These are phyloP conservation scores for Lichenothelia convexa DNA, from an alignment of 495 filamentous ascomycete species.

Conservation along the genomic window DNA sequence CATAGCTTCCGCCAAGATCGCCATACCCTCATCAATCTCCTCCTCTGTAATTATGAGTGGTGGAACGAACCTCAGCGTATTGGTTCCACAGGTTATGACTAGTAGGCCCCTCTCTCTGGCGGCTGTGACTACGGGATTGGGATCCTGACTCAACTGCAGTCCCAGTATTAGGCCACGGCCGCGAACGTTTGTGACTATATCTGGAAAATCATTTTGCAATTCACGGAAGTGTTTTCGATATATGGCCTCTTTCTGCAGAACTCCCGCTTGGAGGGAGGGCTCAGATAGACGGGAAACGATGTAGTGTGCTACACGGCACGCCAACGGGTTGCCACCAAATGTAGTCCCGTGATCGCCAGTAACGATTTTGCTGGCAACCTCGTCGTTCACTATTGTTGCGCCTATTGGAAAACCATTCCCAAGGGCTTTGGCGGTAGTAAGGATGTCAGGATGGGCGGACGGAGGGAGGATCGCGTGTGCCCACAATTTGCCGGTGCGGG, in stretches of 20 bases:
- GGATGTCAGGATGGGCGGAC: slow-evolving; percentile 78
- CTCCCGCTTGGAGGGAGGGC: slow-evolving; percentile 40
- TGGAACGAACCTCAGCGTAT: slow-evolving; percentile 31
- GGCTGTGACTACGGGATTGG: slow-evolving; percentile 53
- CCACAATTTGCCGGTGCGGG: slow-evolving; percentile 76
- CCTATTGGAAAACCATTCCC: slow-evolving; percentile 94
- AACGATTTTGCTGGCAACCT: slow-evolving; percentile 66
- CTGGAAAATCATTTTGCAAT: slow-evolving; percentile 49
- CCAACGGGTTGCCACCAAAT: slow-evolving; percentile 89
- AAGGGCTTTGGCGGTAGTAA: slow-evolving; percentile 88
- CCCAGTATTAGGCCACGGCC: slow-evolving; percentile 75
- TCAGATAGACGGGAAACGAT: slow-evolving; percentile 58
- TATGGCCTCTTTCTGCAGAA: slow-evolving; percentile 43
- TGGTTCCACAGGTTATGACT: slow-evolving; percentile 78
- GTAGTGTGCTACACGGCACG: slow-evolving; percentile 63
- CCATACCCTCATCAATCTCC: slow-evolving; percentile 58
- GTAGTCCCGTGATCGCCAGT: slow-evolving; percentile 93
- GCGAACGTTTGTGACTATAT: slow-evolving; percentile 55
- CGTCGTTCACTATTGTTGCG: slow-evolving; percentile 65
- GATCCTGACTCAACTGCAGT: slow-evolving; percentile 56
- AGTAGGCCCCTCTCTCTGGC: slow-evolving; percentile 76
- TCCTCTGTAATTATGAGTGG: slow-evolving; percentile 45
- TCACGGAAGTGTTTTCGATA: slow-evolving; percentile 46
- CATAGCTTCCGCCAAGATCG: slow-evolving; percentile 63
- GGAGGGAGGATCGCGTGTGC: slow-evolving; percentile 56